Percentiles rank a stretch among this genome's conserved stretches.
phyloP scores from a whole-genome alignment of 805 yeast genomes.

The Saccharomyces cerevisiae region DNA sequence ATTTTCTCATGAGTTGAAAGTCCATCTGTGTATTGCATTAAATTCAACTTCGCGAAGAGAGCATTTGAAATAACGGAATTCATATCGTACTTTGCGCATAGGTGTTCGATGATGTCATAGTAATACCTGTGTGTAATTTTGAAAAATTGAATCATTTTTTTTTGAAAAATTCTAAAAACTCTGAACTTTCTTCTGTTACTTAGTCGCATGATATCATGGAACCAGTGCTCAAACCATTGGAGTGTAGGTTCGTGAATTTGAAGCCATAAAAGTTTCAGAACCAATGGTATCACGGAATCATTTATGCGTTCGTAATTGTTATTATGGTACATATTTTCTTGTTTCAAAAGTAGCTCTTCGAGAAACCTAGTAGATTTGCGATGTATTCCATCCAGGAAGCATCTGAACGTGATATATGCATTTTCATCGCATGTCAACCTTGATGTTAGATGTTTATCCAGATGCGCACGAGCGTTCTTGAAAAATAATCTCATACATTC shows the following conservation, averaged over 20 bases:
- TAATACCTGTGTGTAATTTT: slow-evolving; percentile 44
- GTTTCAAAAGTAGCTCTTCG: not conserved
- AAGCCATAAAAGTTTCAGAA: slow-evolving; percentile 50
- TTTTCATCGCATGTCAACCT: not conserved
- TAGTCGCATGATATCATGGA: not conserved
- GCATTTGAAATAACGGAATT: slow-evolving; percentile 5
- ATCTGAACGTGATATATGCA: not conserved
- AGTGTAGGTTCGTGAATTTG: slow-evolving; percentile 58
- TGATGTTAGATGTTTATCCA: not conserved
- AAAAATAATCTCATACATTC: not conserved
- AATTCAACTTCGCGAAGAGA: slow-evolving; percentile 3
- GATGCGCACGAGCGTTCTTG: not conserved
- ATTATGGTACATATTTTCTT: not conserved
- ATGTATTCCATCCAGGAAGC: not conserved
- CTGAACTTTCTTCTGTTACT: not conserved
- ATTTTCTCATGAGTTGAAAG: not conserved
- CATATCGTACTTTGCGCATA: slow-evolving; percentile 5
- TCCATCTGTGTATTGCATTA: not conserved
- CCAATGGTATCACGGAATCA: slow-evolving; percentile 10
- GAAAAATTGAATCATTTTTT: slow-evolving; percentile 39
- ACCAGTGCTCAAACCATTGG: slow-evolving; percentile 42
- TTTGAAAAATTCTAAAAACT: slow-evolving; percentile 42
- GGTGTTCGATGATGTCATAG: slow-evolving; percentile 27
- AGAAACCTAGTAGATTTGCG: not conserved
- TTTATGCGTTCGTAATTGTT: slow-evolving; percentile 1